These are phyloP conservation scores for Aspergillus jensenii DNA, from an alignment of 2,329 filamentous ascomycete species.

Conservation along the genomic window DNA sequence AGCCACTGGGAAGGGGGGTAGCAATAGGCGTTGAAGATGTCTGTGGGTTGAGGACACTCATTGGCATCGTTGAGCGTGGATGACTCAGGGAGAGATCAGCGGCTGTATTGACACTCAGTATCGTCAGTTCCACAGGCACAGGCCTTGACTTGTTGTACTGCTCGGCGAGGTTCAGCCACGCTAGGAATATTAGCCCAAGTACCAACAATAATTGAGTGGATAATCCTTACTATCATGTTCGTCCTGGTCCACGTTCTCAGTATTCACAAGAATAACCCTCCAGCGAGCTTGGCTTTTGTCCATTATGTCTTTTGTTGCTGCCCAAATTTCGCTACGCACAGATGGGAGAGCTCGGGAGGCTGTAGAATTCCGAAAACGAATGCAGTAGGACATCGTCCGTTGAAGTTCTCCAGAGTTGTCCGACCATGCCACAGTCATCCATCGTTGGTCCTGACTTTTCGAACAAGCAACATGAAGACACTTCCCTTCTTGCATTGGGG, in stretches of 20 bases:
- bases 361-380: conserved; percentile 41
- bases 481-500: conserved; percentile 57
- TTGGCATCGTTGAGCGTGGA: conserved; percentile 32
- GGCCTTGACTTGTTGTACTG: conserved; percentile 38
- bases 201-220: background rate
- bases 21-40: conserved; percentile 39
- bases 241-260: conserved; percentile 51
- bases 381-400: conserved; percentile 54
- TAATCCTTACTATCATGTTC: conserved; percentile 49
- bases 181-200: conserved; percentile 27
- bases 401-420: conserved; percentile 58
- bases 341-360: conserved; percentile 44
- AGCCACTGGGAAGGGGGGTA: conserved; percentile 37
- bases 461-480: conserved; percentile 61
- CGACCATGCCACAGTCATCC: conserved; percentile 61
- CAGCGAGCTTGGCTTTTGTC: conserved; percentile 53
- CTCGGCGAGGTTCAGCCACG: conserved; percentile 38
- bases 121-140: conserved; percentile 35
- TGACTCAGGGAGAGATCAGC: conserved; percentile 38
- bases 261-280: conserved; percentile 56
- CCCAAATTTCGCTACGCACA: conserved; percentile 58
- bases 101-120: conserved; percentile 35
- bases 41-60: conserved; percentile 33
- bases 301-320: conserved; percentile 56
- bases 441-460: conserved; percentile 54